Evolutionary conservation across 225 moss, liverwort and hornwort species (phyloP).

Genomic region (Lunularia cruciata): DNA sequence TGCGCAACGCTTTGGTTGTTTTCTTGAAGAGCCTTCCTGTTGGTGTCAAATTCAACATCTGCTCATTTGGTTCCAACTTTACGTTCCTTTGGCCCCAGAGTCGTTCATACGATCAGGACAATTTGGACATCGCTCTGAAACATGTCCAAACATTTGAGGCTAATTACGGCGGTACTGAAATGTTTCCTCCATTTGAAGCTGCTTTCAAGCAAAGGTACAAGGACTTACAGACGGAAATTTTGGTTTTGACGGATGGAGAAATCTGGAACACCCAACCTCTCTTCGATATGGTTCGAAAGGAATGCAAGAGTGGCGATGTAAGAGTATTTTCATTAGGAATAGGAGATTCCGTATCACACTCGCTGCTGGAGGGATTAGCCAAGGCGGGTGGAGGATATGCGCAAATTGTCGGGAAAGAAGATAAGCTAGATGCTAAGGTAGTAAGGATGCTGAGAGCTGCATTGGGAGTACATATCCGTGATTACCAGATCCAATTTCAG

Average conservation of each 20-base stretch:
- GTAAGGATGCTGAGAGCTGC: slow-evolving; percentile 60
- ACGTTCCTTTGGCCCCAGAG: slow-evolving; percentile 46
- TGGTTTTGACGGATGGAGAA: slow-evolving; percentile 60
- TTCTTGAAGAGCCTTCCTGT: slow-evolving; percentile 53
- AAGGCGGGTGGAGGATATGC: slow-evolving; percentile 54
- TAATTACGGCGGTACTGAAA: slow-evolving; percentile 59
- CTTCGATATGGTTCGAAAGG: slow-evolving; percentile 25
- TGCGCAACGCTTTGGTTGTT: slow-evolving; percentile 44
- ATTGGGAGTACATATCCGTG: slow-evolving; percentile 36
- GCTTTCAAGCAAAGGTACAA: slow-evolving; percentile 38
- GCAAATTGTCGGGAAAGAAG: slow-evolving; percentile 45
- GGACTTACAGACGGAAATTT: slow-evolving; percentile 50
- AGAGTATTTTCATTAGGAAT: slow-evolving; percentile 57
- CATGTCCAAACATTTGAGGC: slow-evolving; percentile 42
- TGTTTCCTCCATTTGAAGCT: slow-evolving; percentile 37
- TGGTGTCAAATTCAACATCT: slow-evolving; percentile 57
- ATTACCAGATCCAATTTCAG: slow-evolving; percentile 39
- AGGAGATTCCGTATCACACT: slow-evolving; percentile 44
- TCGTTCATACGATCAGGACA: slow-evolving; percentile 35
- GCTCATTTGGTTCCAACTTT: slow-evolving; percentile 43
- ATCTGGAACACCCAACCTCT: slow-evolving; percentile 42
- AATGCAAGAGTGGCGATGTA: slow-evolving; percentile 39
- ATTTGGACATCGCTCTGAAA: slow-evolving; percentile 22
- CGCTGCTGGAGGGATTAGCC: slow-evolving; percentile 54
- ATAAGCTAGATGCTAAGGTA: slow-evolving; percentile 59